Conservation (phyloP, 139 green algal genomes). For the Auxenochlorella pyrenoidosa region DNA sequence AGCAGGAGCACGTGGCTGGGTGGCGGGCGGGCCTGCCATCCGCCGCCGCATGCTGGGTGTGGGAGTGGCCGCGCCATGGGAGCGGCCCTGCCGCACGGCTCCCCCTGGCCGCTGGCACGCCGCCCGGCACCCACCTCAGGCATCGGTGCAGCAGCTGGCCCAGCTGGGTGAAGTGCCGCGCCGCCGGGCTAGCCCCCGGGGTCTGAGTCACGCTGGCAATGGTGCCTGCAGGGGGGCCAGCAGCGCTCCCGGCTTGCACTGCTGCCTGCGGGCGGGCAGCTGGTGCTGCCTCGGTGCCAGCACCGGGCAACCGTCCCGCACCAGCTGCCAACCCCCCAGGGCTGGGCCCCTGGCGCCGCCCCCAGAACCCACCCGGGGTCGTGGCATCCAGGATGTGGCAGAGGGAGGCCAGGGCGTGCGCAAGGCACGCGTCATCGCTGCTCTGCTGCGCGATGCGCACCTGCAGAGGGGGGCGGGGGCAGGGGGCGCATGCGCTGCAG, state of each 20-base stretch:
- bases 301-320: too few species aligned
- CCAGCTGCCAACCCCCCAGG: too few species aligned
- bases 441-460: slow-evolving; percentile 62
- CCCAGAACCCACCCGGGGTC: slow-evolving; percentile 31
- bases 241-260: too few species aligned
- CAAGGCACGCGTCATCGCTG: slow-evolving; percentile 53
- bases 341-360: too few species aligned
- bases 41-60: too few species aligned
- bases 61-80: too few species aligned
- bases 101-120: neutral
- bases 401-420: slow-evolving; percentile 58
- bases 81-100: too few species aligned
- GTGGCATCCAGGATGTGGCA: slow-evolving; percentile 59
- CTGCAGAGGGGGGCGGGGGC: neutral
- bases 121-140: neutral
- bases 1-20: too few species aligned
- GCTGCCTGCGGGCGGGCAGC: too few species aligned
- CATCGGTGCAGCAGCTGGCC: slow-evolving; percentile 57
- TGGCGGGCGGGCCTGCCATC: too few species aligned
- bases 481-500: neutral
- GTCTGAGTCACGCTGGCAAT: slow-evolving; percentile 25
- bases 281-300: too few species aligned
- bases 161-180: slow-evolving; percentile 61
- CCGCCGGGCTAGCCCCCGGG: slow-evolving; percentile 30
- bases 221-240: slow-evolving; percentile 9